Percentiles rank a stretch among this genome's conserved stretches.
Evolutionary conservation across 495 filamentous ascomycete species (phyloP).

Genomic region (Daldinia childiae): DNA sequence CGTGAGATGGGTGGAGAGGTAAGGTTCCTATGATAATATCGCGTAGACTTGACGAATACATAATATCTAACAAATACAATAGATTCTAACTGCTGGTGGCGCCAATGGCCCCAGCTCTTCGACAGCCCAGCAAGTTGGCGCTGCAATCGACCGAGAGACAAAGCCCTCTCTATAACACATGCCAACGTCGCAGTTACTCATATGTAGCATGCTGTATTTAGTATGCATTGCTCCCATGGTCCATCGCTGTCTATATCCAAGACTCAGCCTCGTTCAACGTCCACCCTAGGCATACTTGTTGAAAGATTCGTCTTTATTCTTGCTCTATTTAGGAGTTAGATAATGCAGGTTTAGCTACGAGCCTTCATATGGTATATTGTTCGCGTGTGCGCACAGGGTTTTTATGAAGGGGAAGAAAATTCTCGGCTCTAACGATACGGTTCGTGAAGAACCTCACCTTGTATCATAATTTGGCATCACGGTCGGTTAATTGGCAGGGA

Average conservation of each 20-base stretch:
- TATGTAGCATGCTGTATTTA: background rate
- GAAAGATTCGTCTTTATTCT: background rate
- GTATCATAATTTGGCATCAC: constrained; percentile 35
- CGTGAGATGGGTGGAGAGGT: constrained; percentile 71
- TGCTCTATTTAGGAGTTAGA: background rate
- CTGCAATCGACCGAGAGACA: constrained; percentile 47
- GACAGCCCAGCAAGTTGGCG: constrained; percentile 49
- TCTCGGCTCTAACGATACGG: constrained; percentile 23
- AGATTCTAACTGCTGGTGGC: constrained; percentile 52
- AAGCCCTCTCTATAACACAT: constrained; percentile 48
- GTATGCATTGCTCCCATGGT: background rate
- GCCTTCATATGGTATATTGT: background rate
- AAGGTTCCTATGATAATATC: constrained; percentile 8
- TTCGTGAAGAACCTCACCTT: constrained; percentile 3
- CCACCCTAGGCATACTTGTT: background rate
- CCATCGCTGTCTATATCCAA: background rate
- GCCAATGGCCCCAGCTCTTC: constrained; percentile 30
- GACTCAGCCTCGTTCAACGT: background rate
- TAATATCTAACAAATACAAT: constrained; percentile 18
- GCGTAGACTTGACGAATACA: background rate
- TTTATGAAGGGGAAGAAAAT: background rate
- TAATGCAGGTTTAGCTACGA: background rate
- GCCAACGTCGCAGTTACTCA: background rate
- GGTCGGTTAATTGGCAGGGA: constrained; percentile 7
- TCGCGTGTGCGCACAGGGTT: background rate